phyloP scores from a whole-genome alignment of 352 stramenopile genomes.

The Elongisporangium undulatum region DNA sequence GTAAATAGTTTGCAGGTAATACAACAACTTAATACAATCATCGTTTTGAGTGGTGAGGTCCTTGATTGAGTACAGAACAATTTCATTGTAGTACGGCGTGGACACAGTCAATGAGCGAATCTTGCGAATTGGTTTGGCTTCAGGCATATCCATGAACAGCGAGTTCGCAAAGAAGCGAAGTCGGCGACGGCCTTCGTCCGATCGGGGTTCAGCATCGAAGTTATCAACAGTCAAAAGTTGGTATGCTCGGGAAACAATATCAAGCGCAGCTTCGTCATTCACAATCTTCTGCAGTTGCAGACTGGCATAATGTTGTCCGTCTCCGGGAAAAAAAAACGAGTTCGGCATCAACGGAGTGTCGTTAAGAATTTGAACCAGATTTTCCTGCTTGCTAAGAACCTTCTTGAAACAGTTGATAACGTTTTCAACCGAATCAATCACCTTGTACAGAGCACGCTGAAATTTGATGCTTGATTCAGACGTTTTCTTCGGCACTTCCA shows the following conservation, averaged over 20 bases:
- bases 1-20: conserved; percentile 92
- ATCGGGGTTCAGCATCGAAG: conserved; percentile 80
- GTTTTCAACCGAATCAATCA: conserved; percentile 78
- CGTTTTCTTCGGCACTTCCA: conserved; percentile 74
- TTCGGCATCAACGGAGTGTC: conserved; percentile 79
- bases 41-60: conserved; percentile 82
- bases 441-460: conserved; percentile 73
- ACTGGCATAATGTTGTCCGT: conserved; percentile 73
- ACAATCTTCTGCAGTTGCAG: conserved; percentile 77
- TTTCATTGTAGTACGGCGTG: conserved; percentile 86
- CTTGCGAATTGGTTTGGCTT: conserved; percentile 79
- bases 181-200: conserved; percentile 72
- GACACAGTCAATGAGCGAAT: conserved; percentile 76
- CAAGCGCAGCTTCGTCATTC: conserved; percentile 69
- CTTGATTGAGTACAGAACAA: conserved; percentile 86
- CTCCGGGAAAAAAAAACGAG: conserved; percentile 86
- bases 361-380: conserved; percentile 78
- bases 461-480: conserved; percentile 82
- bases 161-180: conserved; percentile 85
- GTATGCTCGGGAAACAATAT: conserved; percentile 81
- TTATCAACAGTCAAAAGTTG: conserved; percentile 82
- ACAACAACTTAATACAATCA: conserved; percentile 93
- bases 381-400: conserved; percentile 76
- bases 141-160: conserved; percentile 87
- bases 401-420: conserved; percentile 84